Evolutionary conservation across 305 asterid species (phyloP).

Genomic region (Caryopteris hybrid): DNA sequence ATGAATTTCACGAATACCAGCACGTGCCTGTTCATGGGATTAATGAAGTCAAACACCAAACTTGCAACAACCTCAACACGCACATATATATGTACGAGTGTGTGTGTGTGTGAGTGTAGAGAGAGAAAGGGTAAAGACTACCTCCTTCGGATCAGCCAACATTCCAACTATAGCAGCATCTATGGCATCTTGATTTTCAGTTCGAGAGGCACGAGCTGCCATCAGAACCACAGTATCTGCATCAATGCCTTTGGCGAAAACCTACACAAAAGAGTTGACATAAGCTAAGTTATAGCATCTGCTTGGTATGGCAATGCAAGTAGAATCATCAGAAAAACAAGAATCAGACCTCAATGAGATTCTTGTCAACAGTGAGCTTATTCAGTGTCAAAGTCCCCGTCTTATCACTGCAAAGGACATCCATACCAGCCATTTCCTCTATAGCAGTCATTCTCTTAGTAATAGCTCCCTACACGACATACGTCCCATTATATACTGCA

Average conservation of each 20-base stretch:
- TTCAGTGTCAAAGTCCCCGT: conserved; percentile 89
- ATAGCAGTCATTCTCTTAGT: conserved; percentile 99
- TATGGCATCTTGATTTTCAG: conserved; percentile 96
- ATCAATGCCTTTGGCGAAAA: conserved; percentile 82
- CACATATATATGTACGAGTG: not conserved
- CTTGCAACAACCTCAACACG: conserved; percentile 5
- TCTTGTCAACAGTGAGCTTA: conserved; percentile 93
- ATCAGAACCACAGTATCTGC: conserved; percentile 91
- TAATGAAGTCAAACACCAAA: conserved; percentile 17
- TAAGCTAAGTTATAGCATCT: not conserved
- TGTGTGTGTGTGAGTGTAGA: no score
- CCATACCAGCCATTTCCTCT: conserved; percentile 99
- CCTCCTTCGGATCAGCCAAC: conserved; percentile 99
- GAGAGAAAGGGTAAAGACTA: conserved; percentile 11
- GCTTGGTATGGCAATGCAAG: not conserved
- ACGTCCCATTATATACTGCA: conserved; percentile 11
- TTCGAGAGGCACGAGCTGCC: conserved; percentile 97
- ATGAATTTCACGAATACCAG: conserved; percentile 70
- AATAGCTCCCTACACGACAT: conserved; percentile 73
- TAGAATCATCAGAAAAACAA: not conserved
- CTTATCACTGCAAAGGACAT: conserved; percentile 94
- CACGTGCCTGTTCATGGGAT: conserved; percentile 67
- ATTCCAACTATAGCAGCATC: conserved; percentile 93
- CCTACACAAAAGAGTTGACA: conserved; percentile 34
- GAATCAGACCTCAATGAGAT: conserved; percentile 70